A percentile compares a stretch with the other conserved stretches of the same genome.
Evolutionary conservation across 2,329 filamentous ascomycete species (phyloP).

Genomic region (Ascochyta pisi): DNA sequence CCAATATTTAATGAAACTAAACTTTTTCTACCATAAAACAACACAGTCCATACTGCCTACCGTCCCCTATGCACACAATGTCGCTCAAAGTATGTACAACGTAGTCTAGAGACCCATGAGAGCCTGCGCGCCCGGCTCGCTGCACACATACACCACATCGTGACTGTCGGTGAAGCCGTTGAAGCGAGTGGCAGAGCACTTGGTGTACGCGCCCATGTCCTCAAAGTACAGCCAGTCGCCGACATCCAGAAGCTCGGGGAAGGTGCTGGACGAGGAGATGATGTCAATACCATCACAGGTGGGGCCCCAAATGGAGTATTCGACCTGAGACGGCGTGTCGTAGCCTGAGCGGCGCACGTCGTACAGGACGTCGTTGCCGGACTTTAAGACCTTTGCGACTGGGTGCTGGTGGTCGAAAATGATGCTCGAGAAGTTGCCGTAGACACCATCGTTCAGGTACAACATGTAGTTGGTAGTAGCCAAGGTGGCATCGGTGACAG

Average conservation of each 20-base stretch:
- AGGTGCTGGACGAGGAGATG: conserved; percentile 81
- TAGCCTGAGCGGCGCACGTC: conserved; percentile 47
- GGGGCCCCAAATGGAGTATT: conserved; percentile 98
- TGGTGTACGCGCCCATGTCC: conserved; percentile 98
- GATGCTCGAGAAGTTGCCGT: conserved; percentile 98
- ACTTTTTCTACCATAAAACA: conserved; percentile 9
- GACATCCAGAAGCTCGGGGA: conserved; percentile 80
- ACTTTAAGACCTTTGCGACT: conserved; percentile 78
- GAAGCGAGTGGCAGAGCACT: conserved; percentile 96
- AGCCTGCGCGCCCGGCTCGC: conserved; percentile 84
- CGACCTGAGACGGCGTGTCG: conserved; percentile 62
- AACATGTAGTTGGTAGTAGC: conserved; percentile 86
- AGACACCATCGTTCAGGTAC: conserved; percentile 96
- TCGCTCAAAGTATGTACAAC: conserved; percentile 3
- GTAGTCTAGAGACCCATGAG: conserved; percentile 59
- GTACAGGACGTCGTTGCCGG: conserved; percentile 65
- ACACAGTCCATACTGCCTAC: not conserved
- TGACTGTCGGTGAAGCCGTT: conserved; percentile 95
- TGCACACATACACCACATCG: conserved; percentile 92
- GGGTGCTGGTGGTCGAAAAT: conserved; percentile 99
- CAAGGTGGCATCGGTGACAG: conserved; percentile 74
- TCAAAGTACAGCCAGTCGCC: conserved; percentile 99
- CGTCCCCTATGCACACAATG: not conserved
- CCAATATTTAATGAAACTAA: not conserved
- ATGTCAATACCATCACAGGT: conserved; percentile 98